Conservation (phyloP, 164 flowering plant genomes). For the Vitis rotundifolia region DNA sequence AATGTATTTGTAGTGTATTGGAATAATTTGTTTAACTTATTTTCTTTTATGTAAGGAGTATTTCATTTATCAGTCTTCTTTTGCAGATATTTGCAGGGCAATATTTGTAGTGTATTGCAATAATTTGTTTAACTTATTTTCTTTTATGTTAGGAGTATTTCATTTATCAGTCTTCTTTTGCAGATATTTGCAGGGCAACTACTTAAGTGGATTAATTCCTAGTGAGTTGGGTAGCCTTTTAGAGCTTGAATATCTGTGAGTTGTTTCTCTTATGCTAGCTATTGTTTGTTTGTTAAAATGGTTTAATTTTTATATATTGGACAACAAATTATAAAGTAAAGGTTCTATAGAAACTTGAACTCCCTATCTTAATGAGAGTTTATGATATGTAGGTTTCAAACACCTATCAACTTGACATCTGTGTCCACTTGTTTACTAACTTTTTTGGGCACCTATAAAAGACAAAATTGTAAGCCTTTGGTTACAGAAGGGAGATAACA, state of each 20-base stretch:
- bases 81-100: slow-evolving; percentile 86
- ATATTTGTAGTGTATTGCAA: slow-evolving; percentile 6
- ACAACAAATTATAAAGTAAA: no score
- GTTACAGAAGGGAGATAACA: no score
- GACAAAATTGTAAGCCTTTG: no score
- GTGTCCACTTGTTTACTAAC: no score
- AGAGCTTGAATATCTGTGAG: slow-evolving; percentile 69
- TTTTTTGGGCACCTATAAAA: no score
- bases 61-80: slow-evolving; percentile 6
- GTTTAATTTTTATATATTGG: not conserved
- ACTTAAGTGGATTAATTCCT: slow-evolving; percentile 79
- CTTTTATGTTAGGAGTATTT: not conserved
- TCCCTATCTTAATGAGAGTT: not conserved
- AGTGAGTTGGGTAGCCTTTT: slow-evolving; percentile 69
- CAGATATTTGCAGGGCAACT: slow-evolving; percentile 93
- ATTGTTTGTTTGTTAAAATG: not conserved
- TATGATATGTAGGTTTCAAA: no score
- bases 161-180: slow-evolving; percentile 9
- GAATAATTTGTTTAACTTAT: no score
- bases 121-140: not conserved
- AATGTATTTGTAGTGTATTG: no score
- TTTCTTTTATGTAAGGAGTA: not conserved
- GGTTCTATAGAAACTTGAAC: not conserved
- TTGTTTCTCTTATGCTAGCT: slow-evolving; percentile 13
- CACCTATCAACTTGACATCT: no score